These are phyloP conservation scores for Chaetoceros tenuissimus DNA, from an alignment of 108 stramenopile genomes.

Conservation along the genomic window DNA sequence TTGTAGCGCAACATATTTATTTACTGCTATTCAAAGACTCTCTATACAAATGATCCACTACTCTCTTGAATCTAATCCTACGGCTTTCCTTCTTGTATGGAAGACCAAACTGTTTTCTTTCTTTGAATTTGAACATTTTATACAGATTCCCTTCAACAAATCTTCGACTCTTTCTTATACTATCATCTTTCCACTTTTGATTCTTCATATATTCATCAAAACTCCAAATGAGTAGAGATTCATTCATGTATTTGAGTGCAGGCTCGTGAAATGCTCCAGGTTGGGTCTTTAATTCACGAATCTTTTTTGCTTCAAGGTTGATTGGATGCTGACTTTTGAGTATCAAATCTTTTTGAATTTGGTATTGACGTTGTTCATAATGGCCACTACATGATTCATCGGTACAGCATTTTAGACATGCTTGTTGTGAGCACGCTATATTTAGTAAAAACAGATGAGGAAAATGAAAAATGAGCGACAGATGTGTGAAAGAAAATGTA, in stretches of 20 bases:
- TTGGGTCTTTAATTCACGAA: constrained; percentile 13
- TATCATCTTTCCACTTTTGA: constrained; percentile 60
- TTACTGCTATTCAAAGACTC: not conserved
- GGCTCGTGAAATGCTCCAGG: constrained; percentile 35
- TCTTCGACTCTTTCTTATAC: constrained; percentile 26
- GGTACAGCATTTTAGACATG: constrained; percentile 42
- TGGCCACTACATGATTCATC: constrained; percentile 27
- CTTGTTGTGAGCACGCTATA: constrained; percentile 29
- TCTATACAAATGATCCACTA: not conserved
- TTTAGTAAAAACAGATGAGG: no score
- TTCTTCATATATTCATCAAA: constrained; percentile 23
- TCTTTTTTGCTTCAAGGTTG: constrained; percentile 17
- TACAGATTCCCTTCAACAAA: not conserved
- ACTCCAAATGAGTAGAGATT: constrained; percentile 52
- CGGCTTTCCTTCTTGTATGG: not conserved
- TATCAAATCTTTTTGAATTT: constrained; percentile 14
- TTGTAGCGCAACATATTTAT: no score
- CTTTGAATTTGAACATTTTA: not conserved
- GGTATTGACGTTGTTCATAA: constrained; percentile 23
- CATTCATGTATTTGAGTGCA: constrained; percentile 34
- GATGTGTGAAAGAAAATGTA: no score
- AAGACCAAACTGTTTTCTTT: not conserved
- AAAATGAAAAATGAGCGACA: no score
- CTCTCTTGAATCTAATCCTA: not conserved
- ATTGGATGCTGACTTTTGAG: constrained; percentile 28